phyloP scores from a whole-genome alignment of 139 green algal species.

The Chlorella sp. region DNA sequence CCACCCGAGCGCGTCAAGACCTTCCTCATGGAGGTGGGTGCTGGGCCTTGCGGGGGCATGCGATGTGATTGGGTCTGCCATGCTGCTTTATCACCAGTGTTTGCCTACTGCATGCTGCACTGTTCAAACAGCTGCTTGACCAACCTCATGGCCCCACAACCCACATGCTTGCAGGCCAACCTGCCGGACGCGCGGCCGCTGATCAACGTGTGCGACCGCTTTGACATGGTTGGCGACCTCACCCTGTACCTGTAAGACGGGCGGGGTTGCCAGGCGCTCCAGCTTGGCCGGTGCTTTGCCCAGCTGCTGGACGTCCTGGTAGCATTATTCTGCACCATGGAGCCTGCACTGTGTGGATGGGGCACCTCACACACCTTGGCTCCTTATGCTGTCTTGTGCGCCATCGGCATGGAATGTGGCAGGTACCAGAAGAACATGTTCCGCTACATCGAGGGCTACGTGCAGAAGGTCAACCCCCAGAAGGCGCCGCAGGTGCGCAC shows the following conservation, averaged over 20 bases:
- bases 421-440: conserved; percentile 87
- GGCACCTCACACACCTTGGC: too few species aligned
- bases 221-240: conserved; percentile 95
- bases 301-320: too few species aligned
- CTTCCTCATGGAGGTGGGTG: conserved; percentile 96
- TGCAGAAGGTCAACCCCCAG: conserved; percentile 91
- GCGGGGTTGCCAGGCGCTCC: neutral
- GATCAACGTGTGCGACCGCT: conserved; percentile 99
- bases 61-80: too few species aligned
- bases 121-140: too few species aligned
- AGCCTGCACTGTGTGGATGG: too few species aligned
- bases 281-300: too few species aligned
- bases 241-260: conserved; percentile 82
- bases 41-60: neutral
- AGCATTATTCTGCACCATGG: too few species aligned
- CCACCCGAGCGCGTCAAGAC: conserved; percentile 89
- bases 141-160: neutral
- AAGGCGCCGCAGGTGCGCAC: conserved; percentile 45
- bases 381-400: too few species aligned
- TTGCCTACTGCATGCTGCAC: too few species aligned
- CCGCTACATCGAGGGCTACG: conserved; percentile 99
- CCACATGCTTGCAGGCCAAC: conserved; percentile 69
- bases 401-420: too few species aligned
- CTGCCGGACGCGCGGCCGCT: conserved; percentile 96
- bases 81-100: too few species aligned